Evolutionary conservation across 78 protist species (phyloP), one percentile per base, ranked within the genome.

Genomic region (Thecamonas trahens): DNA sequence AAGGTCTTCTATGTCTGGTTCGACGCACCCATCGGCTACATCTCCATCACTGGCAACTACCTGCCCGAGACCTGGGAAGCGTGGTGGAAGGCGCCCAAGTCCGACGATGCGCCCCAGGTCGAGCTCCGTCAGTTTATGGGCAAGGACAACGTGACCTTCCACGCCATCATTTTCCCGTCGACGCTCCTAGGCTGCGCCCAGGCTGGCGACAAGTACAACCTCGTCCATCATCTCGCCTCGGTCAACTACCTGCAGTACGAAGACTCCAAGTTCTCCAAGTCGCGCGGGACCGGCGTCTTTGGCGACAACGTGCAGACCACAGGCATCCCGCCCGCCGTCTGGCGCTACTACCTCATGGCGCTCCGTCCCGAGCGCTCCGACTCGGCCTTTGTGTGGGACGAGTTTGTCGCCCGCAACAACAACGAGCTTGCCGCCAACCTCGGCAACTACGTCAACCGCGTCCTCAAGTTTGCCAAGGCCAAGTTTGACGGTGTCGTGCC

Each of bases 1-100:
- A 42, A 69, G 70, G 91, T 91, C 67, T 82, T 91, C 63, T 91
- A 91, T 62, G 95, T 91, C 35, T 91, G 95, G 95, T 91, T 88
- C 50, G 95, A 91, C 60, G 95, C 95, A 22, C 95, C 95, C 37
- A 90, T 90, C 50, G 91, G 94, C 20, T 91, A 91, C 70, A 42
- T 86, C 57, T 85, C 91, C 22, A 91, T 91, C 64, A 88, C 95
- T 0, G 86, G 83, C 31, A 77, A 63, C 50, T 84, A 81, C 74
- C n/a, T n/a, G 82, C 93, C 28, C 14, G 70, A 54, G 11, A 78
- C 70, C 26, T 89, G 91, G 92, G 69, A 80, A 39, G 13, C 66
- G 66, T 89, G 94, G 94, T 89, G 94, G 94, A 64, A 73, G 65
- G 71, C 78, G 22, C 91, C 91, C n/a, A 63, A 67, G n/a, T n/a